A percentile compares a stretch with the other conserved stretches of the same genome.
Evolutionary conservation across 176 grass and related monocot species (phyloP).

Genomic region (Chrysopogon serrulatus): DNA sequence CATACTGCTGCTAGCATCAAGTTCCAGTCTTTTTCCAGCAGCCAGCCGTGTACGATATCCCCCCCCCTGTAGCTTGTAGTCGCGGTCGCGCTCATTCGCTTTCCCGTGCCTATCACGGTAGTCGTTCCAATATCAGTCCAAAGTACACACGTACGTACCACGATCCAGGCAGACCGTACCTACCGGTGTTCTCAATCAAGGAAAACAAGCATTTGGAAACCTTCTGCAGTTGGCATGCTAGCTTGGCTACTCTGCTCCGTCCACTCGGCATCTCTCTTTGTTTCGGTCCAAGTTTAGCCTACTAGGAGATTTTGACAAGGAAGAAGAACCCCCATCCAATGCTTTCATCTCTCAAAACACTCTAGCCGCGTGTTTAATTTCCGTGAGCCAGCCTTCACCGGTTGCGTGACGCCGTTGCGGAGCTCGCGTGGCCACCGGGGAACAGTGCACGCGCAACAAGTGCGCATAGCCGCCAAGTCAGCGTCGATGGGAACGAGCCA

Average conservation of each 20-base stretch:
- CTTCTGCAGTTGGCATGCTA: background rate
- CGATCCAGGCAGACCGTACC: background rate
- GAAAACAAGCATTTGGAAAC: background rate
- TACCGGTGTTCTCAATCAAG: background rate
- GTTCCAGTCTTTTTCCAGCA: no score
- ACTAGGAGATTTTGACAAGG: background rate
- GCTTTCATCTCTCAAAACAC: no score
- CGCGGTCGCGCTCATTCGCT: background rate
- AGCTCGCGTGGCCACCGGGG: background rate
- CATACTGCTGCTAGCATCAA: no score
- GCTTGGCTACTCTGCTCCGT: background rate
- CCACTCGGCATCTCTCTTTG: background rate
- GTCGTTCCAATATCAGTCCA: background rate
- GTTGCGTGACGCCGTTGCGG: background rate
- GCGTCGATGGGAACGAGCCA: background rate
- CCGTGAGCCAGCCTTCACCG: background rate
- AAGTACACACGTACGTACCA: slow-evolving; percentile 15
- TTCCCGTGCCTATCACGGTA: background rate
- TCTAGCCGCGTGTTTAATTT: background rate
- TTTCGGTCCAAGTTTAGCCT: background rate
- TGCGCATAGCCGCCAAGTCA: background rate
- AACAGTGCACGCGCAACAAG: background rate
- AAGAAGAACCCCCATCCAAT: no score
- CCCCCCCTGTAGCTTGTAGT: no score
- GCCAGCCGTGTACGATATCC: no score